These are phyloP conservation scores for Xylaria sp. DNA, from an alignment of 2,329 filamentous ascomycete species.

Conservation along the genomic window DNA sequence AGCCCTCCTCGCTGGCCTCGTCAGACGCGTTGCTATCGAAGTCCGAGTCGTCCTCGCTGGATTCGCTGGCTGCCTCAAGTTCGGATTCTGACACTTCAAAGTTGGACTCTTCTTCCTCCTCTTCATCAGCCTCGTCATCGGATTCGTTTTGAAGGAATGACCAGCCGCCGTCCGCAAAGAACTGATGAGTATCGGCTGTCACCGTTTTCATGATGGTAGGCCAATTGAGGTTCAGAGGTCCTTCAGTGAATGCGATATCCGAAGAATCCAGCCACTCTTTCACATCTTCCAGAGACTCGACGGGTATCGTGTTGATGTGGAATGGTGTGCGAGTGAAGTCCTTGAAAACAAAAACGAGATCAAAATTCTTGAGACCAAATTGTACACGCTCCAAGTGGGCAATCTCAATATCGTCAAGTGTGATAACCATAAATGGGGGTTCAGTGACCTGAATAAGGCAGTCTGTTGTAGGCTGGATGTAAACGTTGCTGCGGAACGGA, in stretches of 20 bases:
- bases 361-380: slow-evolving; percentile 98
- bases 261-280: slow-evolving; percentile 98
- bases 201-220: slow-evolving; percentile 99
- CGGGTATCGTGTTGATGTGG: slow-evolving; percentile 98
- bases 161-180: slow-evolving; percentile 97
- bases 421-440: slow-evolving; percentile 95
- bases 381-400: slow-evolving; percentile 95
- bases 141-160: slow-evolving; percentile 88
- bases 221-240: slow-evolving; percentile 98
- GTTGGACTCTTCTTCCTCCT: slow-evolving; percentile 88
- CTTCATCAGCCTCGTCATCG: slow-evolving; percentile 83
- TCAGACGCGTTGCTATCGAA: slow-evolving; percentile 90
- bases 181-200: slow-evolving; percentile 89
- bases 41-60: slow-evolving; percentile 84
- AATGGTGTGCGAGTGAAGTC: slow-evolving; percentile 91
- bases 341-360: slow-evolving; percentile 98
- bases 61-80: slow-evolving; percentile 81
- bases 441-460: slow-evolving; percentile 97
- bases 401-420: slow-evolving; percentile 93
- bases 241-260: slow-evolving; percentile 93
- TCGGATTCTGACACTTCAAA: slow-evolving; percentile 93
- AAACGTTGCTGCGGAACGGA: slow-evolving; percentile 92
- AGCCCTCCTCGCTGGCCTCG: slow-evolving; percentile 80
- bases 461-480: slow-evolving; percentile 95
- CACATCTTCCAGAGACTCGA: slow-evolving; percentile 92